Conservation (phyloP, 345 rosid genomes). For the Clausena lansium region DNA sequence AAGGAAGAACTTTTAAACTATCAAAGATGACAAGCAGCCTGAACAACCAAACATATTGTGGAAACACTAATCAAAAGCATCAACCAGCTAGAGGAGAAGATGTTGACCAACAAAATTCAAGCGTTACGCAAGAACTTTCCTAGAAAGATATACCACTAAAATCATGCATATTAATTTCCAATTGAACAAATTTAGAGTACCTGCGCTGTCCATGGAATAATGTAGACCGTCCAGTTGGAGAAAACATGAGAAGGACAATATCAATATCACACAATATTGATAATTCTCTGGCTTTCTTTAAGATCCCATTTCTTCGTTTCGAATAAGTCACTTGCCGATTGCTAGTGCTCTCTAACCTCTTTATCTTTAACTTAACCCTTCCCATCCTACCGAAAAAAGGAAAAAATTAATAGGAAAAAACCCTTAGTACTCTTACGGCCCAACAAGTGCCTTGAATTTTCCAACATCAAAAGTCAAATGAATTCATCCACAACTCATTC, state of each 20-base stretch:
- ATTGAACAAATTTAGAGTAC: constrained; percentile 28
- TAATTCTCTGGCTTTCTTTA: constrained; percentile 90
- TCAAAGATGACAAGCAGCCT: not conserved
- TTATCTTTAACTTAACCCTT: constrained; percentile 84
- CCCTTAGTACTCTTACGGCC: not conserved
- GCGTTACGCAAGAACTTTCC: not conserved
- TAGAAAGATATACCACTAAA: not conserved
- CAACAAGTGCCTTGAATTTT: not conserved
- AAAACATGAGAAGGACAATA: constrained; percentile 82
- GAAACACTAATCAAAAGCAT: not conserved
- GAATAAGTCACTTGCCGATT: constrained; percentile 82
- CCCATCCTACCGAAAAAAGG: constrained; percentile 53
- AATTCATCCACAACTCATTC: not conserved
- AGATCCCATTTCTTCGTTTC: constrained; percentile 73
- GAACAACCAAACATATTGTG: not conserved
- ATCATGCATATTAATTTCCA: not conserved
- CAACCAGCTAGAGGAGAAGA: not conserved
- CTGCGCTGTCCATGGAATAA: constrained; percentile 73
- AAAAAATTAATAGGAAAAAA: constrained; percentile 2
- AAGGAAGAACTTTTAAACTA: not conserved
- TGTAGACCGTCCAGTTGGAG: constrained; percentile 58
- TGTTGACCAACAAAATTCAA: not conserved
- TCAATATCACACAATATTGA: constrained; percentile 85
- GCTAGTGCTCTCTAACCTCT: constrained; percentile 72
- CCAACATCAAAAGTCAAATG: not conserved